Percentiles rank a stretch among this genome's conserved stretches.
Evolutionary conservation across 306 rosid genomes (phyloP).

Genomic region (Bauhinia variegata): DNA sequence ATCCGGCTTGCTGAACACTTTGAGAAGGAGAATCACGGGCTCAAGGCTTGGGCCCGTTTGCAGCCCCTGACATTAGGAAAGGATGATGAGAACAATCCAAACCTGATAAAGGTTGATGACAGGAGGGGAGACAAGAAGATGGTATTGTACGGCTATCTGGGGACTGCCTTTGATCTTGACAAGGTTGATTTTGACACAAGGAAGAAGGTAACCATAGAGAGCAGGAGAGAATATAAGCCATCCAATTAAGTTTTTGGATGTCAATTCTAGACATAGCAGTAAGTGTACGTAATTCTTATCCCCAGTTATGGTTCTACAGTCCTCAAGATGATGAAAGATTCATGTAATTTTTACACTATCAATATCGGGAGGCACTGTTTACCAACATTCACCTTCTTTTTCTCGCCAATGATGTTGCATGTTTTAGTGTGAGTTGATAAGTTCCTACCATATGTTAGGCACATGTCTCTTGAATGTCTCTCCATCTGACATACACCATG

Average conservation of each 20-base stretch:
- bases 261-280: slow-evolving; percentile 31
- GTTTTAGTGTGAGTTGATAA: neutral
- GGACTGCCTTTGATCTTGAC: slow-evolving; percentile 85
- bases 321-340: slow-evolving; percentile 40
- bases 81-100: slow-evolving; percentile 83
- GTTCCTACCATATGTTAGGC: slow-evolving; percentile 30
- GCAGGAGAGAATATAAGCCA: slow-evolving; percentile 66
- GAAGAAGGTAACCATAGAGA: slow-evolving; percentile 78
- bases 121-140: slow-evolving; percentile 72
- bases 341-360: slow-evolving; percentile 31
- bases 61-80: slow-evolving; percentile 63
- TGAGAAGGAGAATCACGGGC: slow-evolving; percentile 80
- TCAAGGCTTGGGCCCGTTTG: slow-evolving; percentile 68
- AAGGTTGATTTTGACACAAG: slow-evolving; percentile 86
- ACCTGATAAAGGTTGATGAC: slow-evolving; percentile 75
- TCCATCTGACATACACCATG: slow-evolving; percentile 38
- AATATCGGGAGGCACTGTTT: slow-evolving; percentile 28
- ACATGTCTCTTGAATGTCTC: slow-evolving; percentile 19
- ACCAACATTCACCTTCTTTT: slow-evolving; percentile 7
- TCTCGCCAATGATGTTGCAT: neutral
- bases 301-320: slow-evolving; percentile 15
- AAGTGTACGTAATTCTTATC: slow-evolving; percentile 1
- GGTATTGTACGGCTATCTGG: slow-evolving; percentile 87
- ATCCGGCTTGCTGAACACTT: slow-evolving; percentile 73
- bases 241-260: slow-evolving; percentile 50